phyloP scores from a whole-genome alignment of 139 green algal genomes.

The Micromonas commoda region DNA sequence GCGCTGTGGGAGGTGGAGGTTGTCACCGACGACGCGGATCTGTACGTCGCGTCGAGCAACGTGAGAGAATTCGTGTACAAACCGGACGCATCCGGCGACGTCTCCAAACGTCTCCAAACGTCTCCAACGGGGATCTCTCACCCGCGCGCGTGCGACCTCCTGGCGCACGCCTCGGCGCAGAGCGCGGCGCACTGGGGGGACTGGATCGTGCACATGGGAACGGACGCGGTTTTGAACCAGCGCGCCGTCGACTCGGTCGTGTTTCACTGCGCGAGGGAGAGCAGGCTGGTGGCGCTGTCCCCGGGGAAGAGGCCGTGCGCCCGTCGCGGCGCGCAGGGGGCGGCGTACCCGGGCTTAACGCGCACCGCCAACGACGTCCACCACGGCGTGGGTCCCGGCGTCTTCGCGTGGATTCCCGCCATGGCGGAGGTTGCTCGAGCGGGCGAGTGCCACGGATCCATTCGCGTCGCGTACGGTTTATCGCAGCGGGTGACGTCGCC shows the following conservation, averaged over 20 bases:
- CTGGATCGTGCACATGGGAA: slow-evolving; percentile 14
- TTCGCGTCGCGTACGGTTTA: neutral
- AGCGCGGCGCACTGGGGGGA: neutral
- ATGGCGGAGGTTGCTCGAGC: slow-evolving; percentile 5
- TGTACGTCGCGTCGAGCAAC: neutral
- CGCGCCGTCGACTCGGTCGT: slow-evolving; percentile 2
- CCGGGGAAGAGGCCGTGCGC: neutral
- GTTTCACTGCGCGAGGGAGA: slow-evolving; percentile 6
- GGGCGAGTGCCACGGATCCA: neutral
- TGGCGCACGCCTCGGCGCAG: neutral
- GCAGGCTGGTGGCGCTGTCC: neutral
- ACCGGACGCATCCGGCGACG: no score
- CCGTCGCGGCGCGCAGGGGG: neutral
- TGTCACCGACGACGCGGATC: neutral
- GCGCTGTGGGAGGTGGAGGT: neutral
- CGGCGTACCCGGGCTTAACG: neutral
- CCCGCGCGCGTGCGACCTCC: neutral
- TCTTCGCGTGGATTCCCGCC: slow-evolving; percentile 3
- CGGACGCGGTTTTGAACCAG: slow-evolving; percentile 9
- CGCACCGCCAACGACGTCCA: neutral
- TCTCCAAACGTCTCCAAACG: no score
- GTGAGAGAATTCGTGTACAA: neutral
- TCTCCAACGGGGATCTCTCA: no score
- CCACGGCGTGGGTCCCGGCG: neutral
- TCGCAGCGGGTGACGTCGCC: neutral